A percentile compares a stretch with the other conserved stretches of the same genome.
These are phyloP conservation scores for Soucietia sequanensis DNA, from an alignment of 805 yeast genomes.

Conservation along the genomic window DNA sequence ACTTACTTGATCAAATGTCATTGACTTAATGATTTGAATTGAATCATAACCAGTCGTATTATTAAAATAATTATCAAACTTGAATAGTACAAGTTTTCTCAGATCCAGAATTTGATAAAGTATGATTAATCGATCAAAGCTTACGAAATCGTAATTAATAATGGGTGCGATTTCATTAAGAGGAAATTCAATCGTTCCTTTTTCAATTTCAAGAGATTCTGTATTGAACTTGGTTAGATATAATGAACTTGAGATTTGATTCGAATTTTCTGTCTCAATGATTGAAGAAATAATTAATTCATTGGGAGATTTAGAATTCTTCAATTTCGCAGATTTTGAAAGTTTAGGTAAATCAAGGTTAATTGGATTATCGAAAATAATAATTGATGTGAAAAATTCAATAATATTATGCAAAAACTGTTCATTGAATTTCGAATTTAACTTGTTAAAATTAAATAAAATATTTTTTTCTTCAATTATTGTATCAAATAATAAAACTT, in stretches of 20 bases:
- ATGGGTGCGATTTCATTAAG: too few species aligned
- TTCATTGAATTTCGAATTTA: constrained; percentile 8
- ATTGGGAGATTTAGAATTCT: background rate
- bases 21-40: constrained; percentile 12
- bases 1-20: constrained; percentile 5
- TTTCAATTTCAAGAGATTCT: constrained; percentile 3
- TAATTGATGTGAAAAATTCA: constrained; percentile 19
- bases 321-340: constrained; percentile 1
- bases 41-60: constrained; percentile 1
- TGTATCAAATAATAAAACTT: constrained; percentile 6
- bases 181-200: background rate
- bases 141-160: background rate
- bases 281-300: background rate
- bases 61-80: constrained; percentile 5
- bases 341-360: constrained; percentile 8
- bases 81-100: too few species aligned
- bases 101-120: background rate
- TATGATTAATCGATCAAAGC: background rate
- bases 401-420: constrained; percentile 24
- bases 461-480: constrained; percentile 6
- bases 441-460: constrained; percentile 1
- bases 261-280: too few species aligned
- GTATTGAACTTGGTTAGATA: background rate
- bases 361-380: constrained; percentile 12
- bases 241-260: background rate